Evolutionary conservation across 192 early-diverging fungal genomes (phyloP).

Genomic region (Spizellomyces sp.): DNA sequence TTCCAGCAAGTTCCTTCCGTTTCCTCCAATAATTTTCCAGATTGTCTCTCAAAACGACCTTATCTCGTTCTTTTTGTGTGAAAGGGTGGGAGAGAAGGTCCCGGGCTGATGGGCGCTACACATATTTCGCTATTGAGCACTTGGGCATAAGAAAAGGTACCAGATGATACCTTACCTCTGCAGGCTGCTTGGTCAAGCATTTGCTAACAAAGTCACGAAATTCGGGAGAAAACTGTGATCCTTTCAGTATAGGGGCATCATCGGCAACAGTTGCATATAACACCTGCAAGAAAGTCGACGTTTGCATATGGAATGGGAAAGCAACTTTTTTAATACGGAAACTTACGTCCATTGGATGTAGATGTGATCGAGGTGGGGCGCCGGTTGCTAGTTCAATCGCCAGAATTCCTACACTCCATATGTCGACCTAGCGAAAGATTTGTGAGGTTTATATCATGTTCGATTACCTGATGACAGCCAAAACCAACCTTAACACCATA

Average conservation of each 20-base stretch:
- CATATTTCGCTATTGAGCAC: no score
- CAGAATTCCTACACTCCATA: conserved; percentile 62
- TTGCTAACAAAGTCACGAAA: conserved; percentile 29
- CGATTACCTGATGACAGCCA: background rate
- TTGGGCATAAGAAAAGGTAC: background rate
- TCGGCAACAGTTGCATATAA: conserved; percentile 26
- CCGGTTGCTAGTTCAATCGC: conserved; percentile 58
- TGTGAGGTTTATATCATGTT: no score
- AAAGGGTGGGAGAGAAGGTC: conserved; percentile 85
- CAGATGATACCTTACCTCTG: conserved; percentile 11
- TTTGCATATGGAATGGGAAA: conserved; percentile 11
- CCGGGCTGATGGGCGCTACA: conserved; percentile 78
- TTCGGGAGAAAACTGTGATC: conserved; percentile 9
- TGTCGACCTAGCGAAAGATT: conserved; percentile 48
- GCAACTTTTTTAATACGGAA: background rate
- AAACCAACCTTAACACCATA: conserved; percentile 58
- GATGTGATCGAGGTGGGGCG: conserved; percentile 38
- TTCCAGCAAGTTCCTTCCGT: conserved; percentile 21
- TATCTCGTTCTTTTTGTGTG: conserved; percentile 73
- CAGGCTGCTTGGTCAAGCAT: conserved; percentile 25
- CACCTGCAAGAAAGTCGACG: conserved; percentile 5
- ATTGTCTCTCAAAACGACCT: conserved; percentile 75
- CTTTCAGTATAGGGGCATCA: conserved; percentile 23
- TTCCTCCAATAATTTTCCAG: conserved; percentile 51
- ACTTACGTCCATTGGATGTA: conserved; percentile 42